Conservation (phyloP, 2,329 filamentous ascomycete genomes). For the Beauveria sp. region DNA sequence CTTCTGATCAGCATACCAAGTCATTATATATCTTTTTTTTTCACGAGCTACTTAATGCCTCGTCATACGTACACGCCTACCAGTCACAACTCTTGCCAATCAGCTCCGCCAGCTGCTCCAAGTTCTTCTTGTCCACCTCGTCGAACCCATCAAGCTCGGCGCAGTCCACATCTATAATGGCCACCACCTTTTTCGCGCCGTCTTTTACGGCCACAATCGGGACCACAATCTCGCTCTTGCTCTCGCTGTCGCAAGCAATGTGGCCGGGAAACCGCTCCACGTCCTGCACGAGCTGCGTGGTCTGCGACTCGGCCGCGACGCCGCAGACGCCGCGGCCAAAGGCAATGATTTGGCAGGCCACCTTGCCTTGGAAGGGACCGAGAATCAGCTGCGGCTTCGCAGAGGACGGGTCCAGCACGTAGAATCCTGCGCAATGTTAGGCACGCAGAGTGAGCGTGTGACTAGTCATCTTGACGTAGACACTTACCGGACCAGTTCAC, state of each 20-base stretch:
- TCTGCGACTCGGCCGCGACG: constrained; percentile 49
- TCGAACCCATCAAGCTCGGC: constrained; percentile 60
- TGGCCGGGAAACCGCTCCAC: constrained; percentile 71
- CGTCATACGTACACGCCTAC: constrained; percentile 27
- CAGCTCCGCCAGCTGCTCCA: constrained; percentile 59
- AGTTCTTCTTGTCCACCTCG: constrained; percentile 53
- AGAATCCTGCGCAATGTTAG: constrained; percentile 52
- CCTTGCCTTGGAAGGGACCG: constrained; percentile 73
- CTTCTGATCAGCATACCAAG: not conserved
- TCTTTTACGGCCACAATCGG: constrained; percentile 46
- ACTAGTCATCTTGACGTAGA: not conserved
- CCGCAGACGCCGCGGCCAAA: constrained; percentile 73
- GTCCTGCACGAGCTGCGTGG: constrained; percentile 61
- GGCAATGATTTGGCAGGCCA: constrained; percentile 69
- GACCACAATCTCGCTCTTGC: constrained; percentile 74
- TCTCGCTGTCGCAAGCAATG: constrained; percentile 73
- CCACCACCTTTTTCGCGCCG: constrained; percentile 45
- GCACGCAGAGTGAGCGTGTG: not conserved
- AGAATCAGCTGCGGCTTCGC: constrained; percentile 55
- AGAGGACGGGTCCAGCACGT: constrained; percentile 51
- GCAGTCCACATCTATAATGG: constrained; percentile 77
- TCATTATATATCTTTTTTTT: not conserved
- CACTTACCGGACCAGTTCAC: constrained; percentile 68
- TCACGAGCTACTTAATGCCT: not conserved
- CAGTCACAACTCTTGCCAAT: constrained; percentile 59